Evolutionary conservation across 345 rosid species (phyloP).

Genomic region (Syzygium grande): DNA sequence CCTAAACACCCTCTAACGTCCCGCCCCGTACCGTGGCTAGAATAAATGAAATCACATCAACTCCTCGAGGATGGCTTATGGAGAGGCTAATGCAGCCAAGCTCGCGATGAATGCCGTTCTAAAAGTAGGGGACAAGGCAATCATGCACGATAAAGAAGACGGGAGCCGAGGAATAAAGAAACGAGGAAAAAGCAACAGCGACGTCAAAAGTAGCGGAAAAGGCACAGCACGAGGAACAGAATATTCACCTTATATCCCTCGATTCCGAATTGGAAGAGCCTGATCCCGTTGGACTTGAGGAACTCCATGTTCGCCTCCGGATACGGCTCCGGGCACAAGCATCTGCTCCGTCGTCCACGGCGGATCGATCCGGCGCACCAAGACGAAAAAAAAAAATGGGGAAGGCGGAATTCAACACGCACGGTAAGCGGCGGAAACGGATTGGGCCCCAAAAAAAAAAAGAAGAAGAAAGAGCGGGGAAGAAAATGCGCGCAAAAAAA

Average conservation of each 20-base stretch:
- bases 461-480: neutral
- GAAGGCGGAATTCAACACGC: neutral
- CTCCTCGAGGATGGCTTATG: neutral
- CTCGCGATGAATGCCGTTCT: neutral
- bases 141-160: neutral
- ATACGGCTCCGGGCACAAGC: conserved; percentile 86
- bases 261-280: conserved; percentile 83
- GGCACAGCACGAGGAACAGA: neutral
- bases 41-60: neutral
- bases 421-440: neutral
- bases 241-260: conserved; percentile 68
- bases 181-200: neutral
- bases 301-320: conserved; percentile 70
- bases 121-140: neutral
- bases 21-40: neutral
- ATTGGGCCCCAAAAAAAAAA: neutral
- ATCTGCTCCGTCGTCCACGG: conserved; percentile 30
- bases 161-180: neutral
- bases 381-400: neutral
- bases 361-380: neutral
- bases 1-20: neutral
- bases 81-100: neutral
- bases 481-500: neutral
- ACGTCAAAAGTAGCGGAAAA: neutral
- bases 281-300: conserved; percentile 72